Conservation (phyloP, 768 basidiomycete genomes). For the Paxillus ammoniavirescens region DNA sequence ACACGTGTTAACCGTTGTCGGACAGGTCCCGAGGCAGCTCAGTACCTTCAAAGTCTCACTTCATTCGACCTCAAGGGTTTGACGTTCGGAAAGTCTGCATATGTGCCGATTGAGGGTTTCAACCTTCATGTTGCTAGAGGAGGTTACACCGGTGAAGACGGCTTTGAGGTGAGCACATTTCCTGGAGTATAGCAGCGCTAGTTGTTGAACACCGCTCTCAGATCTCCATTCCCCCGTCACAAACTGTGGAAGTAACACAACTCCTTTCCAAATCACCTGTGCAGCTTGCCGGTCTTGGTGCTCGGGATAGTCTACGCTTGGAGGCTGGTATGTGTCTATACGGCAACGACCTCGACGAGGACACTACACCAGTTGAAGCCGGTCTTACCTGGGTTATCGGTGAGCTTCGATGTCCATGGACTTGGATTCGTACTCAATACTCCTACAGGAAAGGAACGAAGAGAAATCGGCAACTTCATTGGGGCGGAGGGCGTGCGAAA, state of each 20-base stretch:
- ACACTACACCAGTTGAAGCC: slow-evolving; percentile 84
- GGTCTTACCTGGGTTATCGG: slow-evolving; percentile 93
- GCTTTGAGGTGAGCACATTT: slow-evolving; percentile 72
- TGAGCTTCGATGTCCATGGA: slow-evolving; percentile 33
- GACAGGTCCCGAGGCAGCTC: slow-evolving; percentile 77
- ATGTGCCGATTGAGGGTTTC: slow-evolving; percentile 63
- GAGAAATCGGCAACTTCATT: slow-evolving; percentile 70
- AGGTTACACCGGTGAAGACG: slow-evolving; percentile 98
- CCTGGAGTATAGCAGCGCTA: background rate
- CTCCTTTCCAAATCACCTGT: slow-evolving; percentile 62
- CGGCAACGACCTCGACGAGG: slow-evolving; percentile 90
- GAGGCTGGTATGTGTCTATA: slow-evolving; percentile 98
- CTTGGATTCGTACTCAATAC: background rate
- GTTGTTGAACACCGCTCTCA: slow-evolving; percentile 26
- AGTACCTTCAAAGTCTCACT: slow-evolving; percentile 75
- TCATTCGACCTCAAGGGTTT: slow-evolving; percentile 70
- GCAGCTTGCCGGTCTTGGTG: slow-evolving; percentile 85
- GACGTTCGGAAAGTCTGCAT: slow-evolving; percentile 84
- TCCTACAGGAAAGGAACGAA: slow-evolving; percentile 73
- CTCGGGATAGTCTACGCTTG: slow-evolving; percentile 89
- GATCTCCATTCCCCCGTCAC: slow-evolving; percentile 86
- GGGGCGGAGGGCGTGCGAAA: slow-evolving; percentile 71
- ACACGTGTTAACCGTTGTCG: background rate
- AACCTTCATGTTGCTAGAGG: slow-evolving; percentile 84
- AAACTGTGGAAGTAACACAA: slow-evolving; percentile 68